These are phyloP conservation scores for Lactarius hatsudake DNA, from an alignment of 768 basidiomycete genomes.

Conservation along the genomic window DNA sequence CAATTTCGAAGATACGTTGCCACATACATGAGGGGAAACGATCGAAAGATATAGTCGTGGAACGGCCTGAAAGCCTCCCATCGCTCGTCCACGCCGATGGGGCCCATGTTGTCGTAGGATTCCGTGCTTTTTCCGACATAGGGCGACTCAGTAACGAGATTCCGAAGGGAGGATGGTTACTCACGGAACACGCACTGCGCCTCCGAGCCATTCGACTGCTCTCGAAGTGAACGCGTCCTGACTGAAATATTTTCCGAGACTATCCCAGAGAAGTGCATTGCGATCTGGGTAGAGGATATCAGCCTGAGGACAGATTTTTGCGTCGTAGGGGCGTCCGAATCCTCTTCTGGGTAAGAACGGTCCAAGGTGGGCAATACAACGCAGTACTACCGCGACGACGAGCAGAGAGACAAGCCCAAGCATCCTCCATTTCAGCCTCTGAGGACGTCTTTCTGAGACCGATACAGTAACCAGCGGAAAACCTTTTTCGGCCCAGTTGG, in stretches of 20 bases:
- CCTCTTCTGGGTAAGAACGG: neutral
- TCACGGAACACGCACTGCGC: constrained; percentile 41
- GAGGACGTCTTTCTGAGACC: neutral
- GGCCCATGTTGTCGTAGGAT: constrained; percentile 48
- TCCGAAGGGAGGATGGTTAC: constrained; percentile 23
- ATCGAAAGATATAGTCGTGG: constrained; percentile 41
- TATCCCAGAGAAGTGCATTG: constrained; percentile 35
- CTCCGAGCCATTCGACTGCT: constrained; percentile 39
- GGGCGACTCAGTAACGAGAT: neutral
- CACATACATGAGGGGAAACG: constrained; percentile 63
- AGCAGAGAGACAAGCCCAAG: neutral
- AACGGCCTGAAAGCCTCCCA: constrained; percentile 41
- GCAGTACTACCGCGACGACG: neutral
- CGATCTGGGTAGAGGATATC: constrained; percentile 33
- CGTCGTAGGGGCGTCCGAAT: neutral
- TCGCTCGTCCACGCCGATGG: constrained; percentile 47
- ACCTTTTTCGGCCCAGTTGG: neutral
- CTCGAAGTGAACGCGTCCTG: constrained; percentile 37
- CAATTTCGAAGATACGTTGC: neutral
- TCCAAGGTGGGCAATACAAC: neutral
- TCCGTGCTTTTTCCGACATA: constrained; percentile 42
- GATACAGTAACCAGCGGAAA: neutral
- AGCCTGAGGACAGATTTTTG: constrained; percentile 29
- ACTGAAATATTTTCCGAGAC: constrained; percentile 33
- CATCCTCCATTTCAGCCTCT: neutral